Percentiles rank a stretch among this genome's conserved stretches.
Evolutionary conservation across 345 rosid species (phyloP).

Genomic region (Sonneratia caseolaris): DNA sequence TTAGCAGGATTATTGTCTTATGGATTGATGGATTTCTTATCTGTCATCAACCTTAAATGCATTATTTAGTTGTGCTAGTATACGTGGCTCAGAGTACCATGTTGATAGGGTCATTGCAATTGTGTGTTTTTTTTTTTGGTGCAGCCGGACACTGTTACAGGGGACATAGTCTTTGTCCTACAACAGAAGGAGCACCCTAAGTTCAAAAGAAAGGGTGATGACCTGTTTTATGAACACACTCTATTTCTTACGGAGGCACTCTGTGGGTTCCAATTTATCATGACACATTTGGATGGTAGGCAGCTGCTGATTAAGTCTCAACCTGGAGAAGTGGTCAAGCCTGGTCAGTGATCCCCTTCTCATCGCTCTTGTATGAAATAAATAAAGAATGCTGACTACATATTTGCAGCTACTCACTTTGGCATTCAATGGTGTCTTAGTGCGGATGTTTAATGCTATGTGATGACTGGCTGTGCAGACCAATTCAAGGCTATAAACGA

Average conservation of each 20-base stretch:
- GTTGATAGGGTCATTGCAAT: not conserved
- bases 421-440: not conserved
- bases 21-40: not conserved
- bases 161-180: constrained; percentile 44
- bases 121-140: not conserved
- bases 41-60: not conserved
- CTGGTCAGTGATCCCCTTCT: constrained; percentile 24
- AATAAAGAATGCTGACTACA: not conserved
- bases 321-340: constrained; percentile 54
- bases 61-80: not conserved
- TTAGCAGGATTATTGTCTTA: not conserved
- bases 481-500: constrained; percentile 44
- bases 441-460: not conserved
- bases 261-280: constrained; percentile 55
- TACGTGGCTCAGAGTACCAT: not conserved
- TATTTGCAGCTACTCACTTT: not conserved
- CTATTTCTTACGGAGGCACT: constrained; percentile 51
- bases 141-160: constrained; percentile 37
- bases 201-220: constrained; percentile 40
- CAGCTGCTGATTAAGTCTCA: constrained; percentile 56
- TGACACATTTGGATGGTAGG: constrained; percentile 52
- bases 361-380: not conserved
- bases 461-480: constrained; percentile 16
- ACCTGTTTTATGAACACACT: constrained; percentile 31
- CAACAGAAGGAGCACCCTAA: constrained; percentile 47